Base-by-base conservation (phyloP, 345 rosid species). In the Hevea brasiliensis region DNA sequence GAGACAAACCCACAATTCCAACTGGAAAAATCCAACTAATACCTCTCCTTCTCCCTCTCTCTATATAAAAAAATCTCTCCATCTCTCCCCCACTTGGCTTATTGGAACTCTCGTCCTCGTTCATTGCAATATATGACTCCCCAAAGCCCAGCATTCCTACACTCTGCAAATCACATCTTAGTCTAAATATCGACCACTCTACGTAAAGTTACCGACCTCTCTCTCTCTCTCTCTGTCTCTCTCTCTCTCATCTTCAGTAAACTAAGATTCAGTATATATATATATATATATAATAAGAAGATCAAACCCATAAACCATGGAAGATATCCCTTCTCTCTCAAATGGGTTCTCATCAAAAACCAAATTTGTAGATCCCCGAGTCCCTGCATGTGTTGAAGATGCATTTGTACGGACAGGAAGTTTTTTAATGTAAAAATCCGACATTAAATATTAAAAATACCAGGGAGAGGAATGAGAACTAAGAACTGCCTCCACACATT, bases 131-230 rank as follows among this genome's bases (percentile, higher is more conserved):
- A 61, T 62, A 87, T 95, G 99, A 89, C 97, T 80, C 97, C 99
- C 76, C 86, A 89, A 85, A 92, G 92, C 93, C 98, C 97, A 89
- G 98, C 98, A 94, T 94, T 92, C 89, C 91, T 96, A 92, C 93
- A 82, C 97, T 77, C 88, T 70, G 77, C 89, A 89, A 80, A 89
- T 87, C 83, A 87, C 83, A 84, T 87, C 86, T 70, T 62, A 72
- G 68, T 79, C 92, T 80, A 80, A 58, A 54, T 44, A 81, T 85
- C 84, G 84, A 85, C 90, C 86, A 81, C 71, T 75, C 90, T 77
- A 85, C 83, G 87, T 83, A 79, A 89, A 83, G 81, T 72, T 60
- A 69, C 35, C 65, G 53, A 8, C 59, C 65, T 62, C 65, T 37
- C 75, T 26, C 68, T 48, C 68, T 67, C 82, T 45, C 59, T n/a